Percentiles rank a stretch among this genome's conserved stretches.
Evolutionary conservation across 2,329 filamentous ascomycete species (phyloP).

Genomic region (Biscogniauxia marginata): DNA sequence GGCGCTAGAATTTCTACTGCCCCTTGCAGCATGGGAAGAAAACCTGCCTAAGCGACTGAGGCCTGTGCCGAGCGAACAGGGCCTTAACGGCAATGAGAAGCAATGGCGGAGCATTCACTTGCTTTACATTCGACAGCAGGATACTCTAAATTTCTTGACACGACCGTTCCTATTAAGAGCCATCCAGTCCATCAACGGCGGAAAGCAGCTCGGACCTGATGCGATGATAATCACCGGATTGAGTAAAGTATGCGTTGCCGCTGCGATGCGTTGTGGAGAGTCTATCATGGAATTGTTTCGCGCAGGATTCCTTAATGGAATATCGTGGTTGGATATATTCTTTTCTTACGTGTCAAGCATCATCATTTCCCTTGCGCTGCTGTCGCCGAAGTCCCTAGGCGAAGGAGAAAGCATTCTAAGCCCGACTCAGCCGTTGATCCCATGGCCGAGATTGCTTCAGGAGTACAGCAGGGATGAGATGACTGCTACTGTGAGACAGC

Average conservation of each 20-base stretch:
- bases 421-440: slow-evolving; percentile 1
- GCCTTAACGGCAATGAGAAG: slow-evolving; percentile 11
- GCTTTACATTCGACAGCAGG: slow-evolving; percentile 30
- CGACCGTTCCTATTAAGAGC: slow-evolving; percentile 28
- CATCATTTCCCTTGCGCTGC: slow-evolving; percentile 21
- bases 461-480: slow-evolving; percentile 17
- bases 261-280: slow-evolving; percentile 21
- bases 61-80: slow-evolving; percentile 5
- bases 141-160: slow-evolving; percentile 25
- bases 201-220: slow-evolving; percentile 13
- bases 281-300: slow-evolving; percentile 20
- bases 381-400: slow-evolving; percentile 14
- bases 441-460: slow-evolving; percentile 11
- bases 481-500: slow-evolving; percentile 12
- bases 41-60: slow-evolving; percentile 18
- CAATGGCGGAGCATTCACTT: slow-evolving; percentile 24
- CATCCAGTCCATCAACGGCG: slow-evolving; percentile 14
- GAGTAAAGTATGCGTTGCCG: slow-evolving; percentile 20
- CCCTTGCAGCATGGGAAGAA: slow-evolving; percentile 17
- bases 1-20: slow-evolving; percentile 21
- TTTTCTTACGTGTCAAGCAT: slow-evolving; percentile 23
- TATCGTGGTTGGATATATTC: slow-evolving; percentile 24
- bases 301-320: slow-evolving; percentile 20
- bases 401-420: slow-evolving; percentile 8
- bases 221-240: slow-evolving; percentile 15